Percentiles rank a stretch among this genome's conserved stretches.
Evolutionary conservation across 345 rosid species (phyloP).

Genomic region (Eucalyptus tenuipes): DNA sequence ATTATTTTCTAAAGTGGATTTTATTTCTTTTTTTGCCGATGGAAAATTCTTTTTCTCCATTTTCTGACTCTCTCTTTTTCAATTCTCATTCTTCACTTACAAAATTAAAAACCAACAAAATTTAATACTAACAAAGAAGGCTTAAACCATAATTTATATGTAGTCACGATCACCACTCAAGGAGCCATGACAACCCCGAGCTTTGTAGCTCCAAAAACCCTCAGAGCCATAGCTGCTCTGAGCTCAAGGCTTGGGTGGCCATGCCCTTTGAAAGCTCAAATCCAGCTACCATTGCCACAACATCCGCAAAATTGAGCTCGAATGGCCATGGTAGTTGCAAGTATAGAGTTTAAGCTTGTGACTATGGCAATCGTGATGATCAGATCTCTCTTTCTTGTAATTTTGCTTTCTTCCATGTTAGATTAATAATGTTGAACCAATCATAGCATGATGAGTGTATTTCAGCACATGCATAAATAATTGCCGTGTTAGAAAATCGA

Average conservation of each 20-base stretch:
- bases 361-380: not conserved
- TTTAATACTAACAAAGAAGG: no score
- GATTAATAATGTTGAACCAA: not conserved
- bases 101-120: no score
- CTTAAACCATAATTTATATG: no score
- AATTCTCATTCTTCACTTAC: not conserved
- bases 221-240: accelerated
- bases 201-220: no score
- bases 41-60: not conserved
- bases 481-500: accelerated
- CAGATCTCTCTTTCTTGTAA: accelerated
- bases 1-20: not conserved
- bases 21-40: not conserved
- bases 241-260: accelerated
- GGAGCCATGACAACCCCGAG: accelerated
- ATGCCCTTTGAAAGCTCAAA: accelerated
- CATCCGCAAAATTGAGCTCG: accelerated
- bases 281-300: not conserved
- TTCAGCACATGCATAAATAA: no score
- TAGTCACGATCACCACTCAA: no score
- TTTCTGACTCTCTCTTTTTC: not conserved
- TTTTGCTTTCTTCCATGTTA: no score
- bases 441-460: not conserved
- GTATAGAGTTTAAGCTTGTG: not conserved
- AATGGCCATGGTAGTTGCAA: accelerated